Conservation (phyloP, 306 rosid species). For the Clitoria ternatea region DNA sequence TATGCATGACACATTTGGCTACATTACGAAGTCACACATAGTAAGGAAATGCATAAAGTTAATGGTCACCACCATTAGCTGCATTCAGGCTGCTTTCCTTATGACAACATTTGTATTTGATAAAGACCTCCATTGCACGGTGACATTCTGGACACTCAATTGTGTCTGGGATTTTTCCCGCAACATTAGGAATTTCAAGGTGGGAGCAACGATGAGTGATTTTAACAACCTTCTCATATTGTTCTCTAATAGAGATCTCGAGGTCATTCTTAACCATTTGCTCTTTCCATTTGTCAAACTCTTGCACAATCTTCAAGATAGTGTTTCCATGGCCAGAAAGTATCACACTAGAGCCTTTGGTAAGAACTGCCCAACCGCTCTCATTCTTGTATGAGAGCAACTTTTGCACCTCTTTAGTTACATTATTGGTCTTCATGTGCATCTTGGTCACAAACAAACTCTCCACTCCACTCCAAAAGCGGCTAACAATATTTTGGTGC, state of each 20-base stretch:
- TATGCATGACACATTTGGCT: too few species aligned
- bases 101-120: constrained; percentile 40
- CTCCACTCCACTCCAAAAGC: constrained; percentile 46
- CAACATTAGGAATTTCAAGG: constrained; percentile 28
- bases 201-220: constrained; percentile 29
- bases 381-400: constrained; percentile 67
- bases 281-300: constrained; percentile 67
- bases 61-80: too few species aligned
- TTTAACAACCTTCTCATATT: constrained; percentile 10
- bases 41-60: too few species aligned
- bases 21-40: too few species aligned
- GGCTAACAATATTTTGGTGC: constrained; percentile 25
- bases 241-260: constrained; percentile 18
- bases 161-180: constrained; percentile 30
- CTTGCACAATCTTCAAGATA: constrained; percentile 42
- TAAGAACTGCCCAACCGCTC: constrained; percentile 58
- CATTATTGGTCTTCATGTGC: constrained; percentile 26
- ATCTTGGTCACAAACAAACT: constrained; percentile 46
- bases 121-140: constrained; percentile 31
- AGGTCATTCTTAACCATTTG: constrained; percentile 19
- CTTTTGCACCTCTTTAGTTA: constrained; percentile 53
- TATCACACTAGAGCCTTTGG: constrained; percentile 47
- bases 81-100: too few species aligned
- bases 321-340: constrained; percentile 50
- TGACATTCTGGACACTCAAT: constrained; percentile 39